Evolutionary conservation across 345 rosid genomes (phyloP).

Genomic region (Salix exigua): DNA sequence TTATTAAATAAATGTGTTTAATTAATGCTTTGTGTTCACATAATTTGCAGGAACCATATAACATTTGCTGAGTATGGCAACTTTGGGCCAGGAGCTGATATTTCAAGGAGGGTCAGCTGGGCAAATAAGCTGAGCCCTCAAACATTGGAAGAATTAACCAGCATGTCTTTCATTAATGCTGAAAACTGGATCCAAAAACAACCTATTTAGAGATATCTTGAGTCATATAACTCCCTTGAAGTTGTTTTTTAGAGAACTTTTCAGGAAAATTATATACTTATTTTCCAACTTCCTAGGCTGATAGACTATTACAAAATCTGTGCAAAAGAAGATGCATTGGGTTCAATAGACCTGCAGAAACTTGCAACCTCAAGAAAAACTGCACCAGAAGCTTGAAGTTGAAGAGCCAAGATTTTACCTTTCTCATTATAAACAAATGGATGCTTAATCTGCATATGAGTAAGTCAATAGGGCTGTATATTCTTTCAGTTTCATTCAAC

Average conservation of each 20-base stretch:
- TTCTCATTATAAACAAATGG: background rate
- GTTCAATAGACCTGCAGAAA: too few relatives aligned
- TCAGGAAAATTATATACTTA: too few relatives aligned
- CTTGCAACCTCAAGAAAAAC: too few relatives aligned
- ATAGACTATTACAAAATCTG: too few relatives aligned
- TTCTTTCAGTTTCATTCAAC: constrained; percentile 89
- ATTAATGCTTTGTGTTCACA: background rate
- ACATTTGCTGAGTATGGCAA: constrained; percentile 38
- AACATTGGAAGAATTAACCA: constrained; percentile 11
- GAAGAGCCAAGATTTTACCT: background rate
- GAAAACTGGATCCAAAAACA: constrained; percentile 49
- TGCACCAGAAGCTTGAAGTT: background rate
- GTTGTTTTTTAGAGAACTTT: background rate
- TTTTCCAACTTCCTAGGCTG: too few relatives aligned
- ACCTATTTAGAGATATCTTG: constrained; percentile 21
- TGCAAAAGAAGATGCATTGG: too few relatives aligned
- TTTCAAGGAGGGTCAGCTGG: constrained; percentile 42
- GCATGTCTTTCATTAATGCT: constrained; percentile 37
- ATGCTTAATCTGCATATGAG: constrained; percentile 51
- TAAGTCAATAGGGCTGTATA: constrained; percentile 83
- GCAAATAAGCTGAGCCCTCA: constrained; percentile 21
- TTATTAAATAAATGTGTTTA: background rate
- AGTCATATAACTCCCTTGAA: background rate
- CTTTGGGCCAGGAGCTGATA: constrained; percentile 46
- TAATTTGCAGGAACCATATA: constrained; percentile 30